Evolutionary conservation across 495 filamentous ascomycete genomes (phyloP), one percentile per base, ranked within the genome.

Genomic region (Lophiostoma macrostomum): DNA sequence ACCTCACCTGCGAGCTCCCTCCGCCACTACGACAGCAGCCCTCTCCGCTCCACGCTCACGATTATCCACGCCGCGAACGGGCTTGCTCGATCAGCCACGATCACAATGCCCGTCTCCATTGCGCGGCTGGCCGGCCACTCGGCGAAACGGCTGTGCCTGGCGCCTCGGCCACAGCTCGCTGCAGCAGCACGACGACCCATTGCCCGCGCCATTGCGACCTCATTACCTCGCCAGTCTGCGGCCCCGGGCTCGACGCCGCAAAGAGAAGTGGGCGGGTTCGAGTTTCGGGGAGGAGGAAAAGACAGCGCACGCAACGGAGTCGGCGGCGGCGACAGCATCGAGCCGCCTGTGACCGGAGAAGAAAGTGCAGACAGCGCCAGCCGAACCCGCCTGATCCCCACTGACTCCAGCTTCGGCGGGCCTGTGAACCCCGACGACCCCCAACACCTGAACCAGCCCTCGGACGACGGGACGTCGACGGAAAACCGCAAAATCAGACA

Each of bases 401-500:
- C 79, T 24, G 81, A 86, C 67, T 69, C 76, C 54, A 69, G 66
- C 41, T 85, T 84, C 60, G 71, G 71, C 28, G 69, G 73, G 31
- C 68, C 76, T 44, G 66, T 69, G 41, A 67, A 70, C 19, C 19
- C 30, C 27, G 27, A 32, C 16, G 45, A 58, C 20, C 19, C 45
- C 5, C 12, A 44, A n/a, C 11, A 29, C 4, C 1, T 38, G 51
- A 35, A 51, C 25, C 30, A 35, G 60, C 74, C 50, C 24, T 67
- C 43, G 65, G 75, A 50, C 74, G 77, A 29, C 46, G 66, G 41
- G 65, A 71, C 7, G 65, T 68, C 53, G 71, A 73, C 36, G 48
- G 74, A 77, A 58, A 76, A 83, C 66, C 83, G 94, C 66, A 96
- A 96, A 77, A 88, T 97, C 59, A 80, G 94, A 60, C 94, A 99